Evolutionary conservation across 768 basidiomycete species (phyloP).

Genomic region (Arthromyces matolae): DNA sequence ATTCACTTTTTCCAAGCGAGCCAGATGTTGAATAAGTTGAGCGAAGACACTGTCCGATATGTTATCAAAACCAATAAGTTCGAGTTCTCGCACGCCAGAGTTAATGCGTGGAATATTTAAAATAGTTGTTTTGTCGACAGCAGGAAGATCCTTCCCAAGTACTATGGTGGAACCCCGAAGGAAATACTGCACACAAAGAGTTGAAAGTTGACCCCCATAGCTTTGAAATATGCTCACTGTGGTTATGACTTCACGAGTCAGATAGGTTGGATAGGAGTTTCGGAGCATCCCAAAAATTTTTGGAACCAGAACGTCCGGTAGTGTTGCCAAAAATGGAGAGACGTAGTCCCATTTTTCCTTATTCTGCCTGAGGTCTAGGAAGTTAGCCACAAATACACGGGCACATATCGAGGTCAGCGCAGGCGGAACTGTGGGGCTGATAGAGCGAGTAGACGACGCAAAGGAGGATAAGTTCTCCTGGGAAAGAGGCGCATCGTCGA

Average conservation of each 20-base stretch:
- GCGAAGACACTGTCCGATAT: constrained; percentile 51
- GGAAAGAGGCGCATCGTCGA: constrained; percentile 35
- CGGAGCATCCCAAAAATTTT: constrained; percentile 50
- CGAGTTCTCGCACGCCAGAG: constrained; percentile 40
- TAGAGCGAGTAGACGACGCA: constrained; percentile 42
- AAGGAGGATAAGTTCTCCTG: constrained; percentile 44
- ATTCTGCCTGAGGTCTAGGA: constrained; percentile 37
- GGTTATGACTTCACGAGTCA: constrained; percentile 53
- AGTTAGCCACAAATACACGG: constrained; percentile 45
- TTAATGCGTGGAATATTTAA: constrained; percentile 36
- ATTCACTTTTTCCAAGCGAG: constrained; percentile 42
- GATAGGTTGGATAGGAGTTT: constrained; percentile 44
- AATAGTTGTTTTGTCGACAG: constrained; percentile 50
- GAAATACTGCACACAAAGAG: constrained; percentile 42
- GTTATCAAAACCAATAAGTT: constrained; percentile 50
- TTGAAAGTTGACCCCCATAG: neutral
- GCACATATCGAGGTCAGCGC: constrained; percentile 48
- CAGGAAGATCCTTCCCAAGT: constrained; percentile 47
- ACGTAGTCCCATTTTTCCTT: constrained; percentile 37
- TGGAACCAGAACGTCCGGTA: constrained; percentile 52
- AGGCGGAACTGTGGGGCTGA: constrained; percentile 34
- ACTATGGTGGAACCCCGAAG: constrained; percentile 48
- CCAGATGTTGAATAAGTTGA: constrained; percentile 41
- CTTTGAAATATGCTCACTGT: constrained; percentile 40
- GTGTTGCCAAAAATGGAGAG: constrained; percentile 34